Conservation (phyloP, 306 rosid species). For the Sicyos baderoa region DNA sequence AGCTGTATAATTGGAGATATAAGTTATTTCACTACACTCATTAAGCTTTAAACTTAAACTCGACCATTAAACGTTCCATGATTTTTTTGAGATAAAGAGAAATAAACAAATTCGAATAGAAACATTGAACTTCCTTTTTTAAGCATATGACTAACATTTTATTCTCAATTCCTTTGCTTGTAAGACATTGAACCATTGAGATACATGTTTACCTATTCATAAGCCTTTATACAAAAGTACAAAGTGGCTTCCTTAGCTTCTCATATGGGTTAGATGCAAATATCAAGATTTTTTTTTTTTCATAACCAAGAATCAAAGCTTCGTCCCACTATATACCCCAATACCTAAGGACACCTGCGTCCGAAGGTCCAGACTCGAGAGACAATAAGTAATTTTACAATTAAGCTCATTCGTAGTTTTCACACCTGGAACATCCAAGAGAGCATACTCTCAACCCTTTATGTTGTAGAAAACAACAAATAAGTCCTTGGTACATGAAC, state of each 20-base stretch:
- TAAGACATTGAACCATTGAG: neutral
- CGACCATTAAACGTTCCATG: neutral
- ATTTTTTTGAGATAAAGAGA: neutral
- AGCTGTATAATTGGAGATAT: conserved; percentile 36
- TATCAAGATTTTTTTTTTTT: too few species aligned
- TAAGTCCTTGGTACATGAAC: too few species aligned
- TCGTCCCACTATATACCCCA: too few species aligned
- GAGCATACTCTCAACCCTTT: too few species aligned
- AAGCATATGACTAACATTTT: neutral
- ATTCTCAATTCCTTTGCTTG: neutral
- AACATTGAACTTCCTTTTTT: neutral
- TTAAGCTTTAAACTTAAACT: neutral
- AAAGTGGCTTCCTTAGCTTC: conserved; percentile 4
- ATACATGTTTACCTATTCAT: neutral
- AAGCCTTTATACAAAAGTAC: neutral
- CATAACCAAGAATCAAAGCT: too few species aligned
- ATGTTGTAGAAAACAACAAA: too few species aligned
- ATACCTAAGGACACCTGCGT: too few species aligned
- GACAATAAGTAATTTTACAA: too few species aligned
- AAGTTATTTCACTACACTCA: neutral
- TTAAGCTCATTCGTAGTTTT: too few species aligned
- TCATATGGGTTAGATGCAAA: neutral
- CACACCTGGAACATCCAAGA: too few species aligned
- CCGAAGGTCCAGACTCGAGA: too few species aligned
- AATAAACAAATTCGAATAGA: neutral